These are phyloP conservation scores for Phytophthora boehmeriae DNA, from an alignment of 352 stramenopile genomes.

Conservation along the genomic window DNA sequence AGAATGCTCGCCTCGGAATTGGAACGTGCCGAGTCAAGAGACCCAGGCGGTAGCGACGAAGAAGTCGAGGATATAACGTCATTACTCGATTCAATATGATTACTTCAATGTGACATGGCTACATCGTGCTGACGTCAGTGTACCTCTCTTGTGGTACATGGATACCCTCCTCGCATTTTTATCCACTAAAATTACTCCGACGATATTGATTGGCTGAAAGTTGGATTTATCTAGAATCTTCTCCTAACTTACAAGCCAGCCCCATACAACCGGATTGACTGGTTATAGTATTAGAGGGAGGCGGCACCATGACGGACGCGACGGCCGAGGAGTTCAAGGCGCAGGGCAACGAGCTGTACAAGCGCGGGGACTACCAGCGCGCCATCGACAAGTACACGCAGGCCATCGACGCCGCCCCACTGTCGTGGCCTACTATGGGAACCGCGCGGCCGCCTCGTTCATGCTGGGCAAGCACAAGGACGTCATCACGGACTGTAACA, in stretches of 20 bases:
- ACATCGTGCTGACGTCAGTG: slow-evolving; percentile 11
- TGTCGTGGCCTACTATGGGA: slow-evolving; percentile 89
- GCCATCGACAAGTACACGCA: slow-evolving; percentile 92
- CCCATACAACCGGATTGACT: neutral
- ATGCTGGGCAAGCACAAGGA: slow-evolving; percentile 92
- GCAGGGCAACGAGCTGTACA: slow-evolving; percentile 93
- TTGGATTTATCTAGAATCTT: slow-evolving; percentile 1
- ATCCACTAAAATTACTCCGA: neutral
- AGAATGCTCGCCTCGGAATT: slow-evolving; percentile 54
- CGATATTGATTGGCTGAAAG: neutral
- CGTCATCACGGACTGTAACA: slow-evolving; percentile 90
- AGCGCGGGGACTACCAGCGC: slow-evolving; percentile 88
- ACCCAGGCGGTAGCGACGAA: slow-evolving; percentile 5
- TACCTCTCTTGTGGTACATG: neutral
- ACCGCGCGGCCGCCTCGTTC: slow-evolving; percentile 90
- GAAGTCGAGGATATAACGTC: slow-evolving; percentile 18
- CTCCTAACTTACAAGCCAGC: neutral
- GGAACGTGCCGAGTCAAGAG: slow-evolving; percentile 33
- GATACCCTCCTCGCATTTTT: neutral
- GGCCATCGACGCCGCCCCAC: slow-evolving; percentile 88
- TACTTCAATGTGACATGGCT: slow-evolving; percentile 12
- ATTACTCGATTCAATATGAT: slow-evolving; percentile 11
- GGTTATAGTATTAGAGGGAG: neutral
- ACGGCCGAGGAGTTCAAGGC: slow-evolving; percentile 82
- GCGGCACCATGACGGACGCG: slow-evolving; percentile 48